Conservation (phyloP, 495 filamentous ascomycete genomes). For the Hapsidospora chrysogenum region DNA sequence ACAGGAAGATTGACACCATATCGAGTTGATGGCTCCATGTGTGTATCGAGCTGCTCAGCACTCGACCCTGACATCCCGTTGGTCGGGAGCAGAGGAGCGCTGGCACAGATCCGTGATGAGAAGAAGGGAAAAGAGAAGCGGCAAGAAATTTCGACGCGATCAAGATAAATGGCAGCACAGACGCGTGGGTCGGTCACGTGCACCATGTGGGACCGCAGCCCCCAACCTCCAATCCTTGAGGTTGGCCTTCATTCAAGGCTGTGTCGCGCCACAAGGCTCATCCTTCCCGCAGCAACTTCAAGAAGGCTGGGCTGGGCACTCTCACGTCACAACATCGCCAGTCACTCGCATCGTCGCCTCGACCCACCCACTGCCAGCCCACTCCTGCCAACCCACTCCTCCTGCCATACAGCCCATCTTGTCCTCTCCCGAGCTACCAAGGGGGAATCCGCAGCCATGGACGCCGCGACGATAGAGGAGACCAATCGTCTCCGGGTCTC, state of each 20-base stretch:
- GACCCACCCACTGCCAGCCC: not conserved
- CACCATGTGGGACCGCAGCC: too few relatives aligned
- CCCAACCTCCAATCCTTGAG: too few relatives aligned
- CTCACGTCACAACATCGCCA: not conserved
- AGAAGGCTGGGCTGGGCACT: not conserved
- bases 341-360: too few relatives aligned
- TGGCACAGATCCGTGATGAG: slow-evolving; percentile 66
- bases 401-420: too few relatives aligned
- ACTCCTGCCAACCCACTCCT: not conserved
- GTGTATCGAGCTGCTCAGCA: slow-evolving; percentile 65
- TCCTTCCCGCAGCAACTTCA: too few relatives aligned
- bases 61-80: slow-evolving; percentile 50
- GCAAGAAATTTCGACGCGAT: slow-evolving; percentile 1
- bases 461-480: slow-evolving; percentile 78
- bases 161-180: not conserved
- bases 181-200: not conserved
- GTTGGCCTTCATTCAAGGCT: too few relatives aligned
- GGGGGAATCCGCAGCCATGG: too few relatives aligned
- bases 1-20: slow-evolving; percentile 76
- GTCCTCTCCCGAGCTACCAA: not conserved
- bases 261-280: too few relatives aligned
- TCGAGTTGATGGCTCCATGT: slow-evolving; percentile 55
- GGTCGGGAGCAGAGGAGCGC: slow-evolving; percentile 41
- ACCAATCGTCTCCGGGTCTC: slow-evolving; percentile 84
- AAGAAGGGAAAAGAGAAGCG: slow-evolving; percentile 15